Conservation (phyloP, 1,284 basidiomycete species). For the Cystobasidiaceae sp. region DNA sequence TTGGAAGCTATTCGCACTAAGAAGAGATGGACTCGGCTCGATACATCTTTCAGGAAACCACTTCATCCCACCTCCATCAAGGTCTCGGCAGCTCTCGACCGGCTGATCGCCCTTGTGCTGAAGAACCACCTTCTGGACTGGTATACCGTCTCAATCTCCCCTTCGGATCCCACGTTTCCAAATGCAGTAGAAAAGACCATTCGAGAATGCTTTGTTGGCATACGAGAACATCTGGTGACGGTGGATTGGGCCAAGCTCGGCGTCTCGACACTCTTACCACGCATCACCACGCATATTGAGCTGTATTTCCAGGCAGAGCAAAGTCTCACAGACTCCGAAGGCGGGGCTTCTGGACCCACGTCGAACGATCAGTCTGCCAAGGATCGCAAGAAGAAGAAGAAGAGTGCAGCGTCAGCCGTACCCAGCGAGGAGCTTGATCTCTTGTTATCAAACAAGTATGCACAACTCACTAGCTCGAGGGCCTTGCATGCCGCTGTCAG, state of each 20-base stretch:
- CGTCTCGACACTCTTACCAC: constrained; percentile 77
- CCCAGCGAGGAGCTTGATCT: constrained; percentile 82
- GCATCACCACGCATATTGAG: constrained; percentile 79
- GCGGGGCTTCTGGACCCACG: not conserved
- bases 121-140: constrained; percentile 75
- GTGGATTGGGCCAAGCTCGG: constrained; percentile 72
- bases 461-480: constrained; percentile 51
- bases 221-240: not conserved
- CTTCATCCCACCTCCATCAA: constrained; percentile 60
- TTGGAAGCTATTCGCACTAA: constrained; percentile 19
- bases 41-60: constrained; percentile 43
- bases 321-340: constrained; percentile 27
- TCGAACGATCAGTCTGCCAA: not conserved
- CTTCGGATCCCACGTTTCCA: constrained; percentile 72
- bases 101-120: constrained; percentile 67
- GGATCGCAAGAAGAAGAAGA: constrained; percentile 25
- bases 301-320: constrained; percentile 62
- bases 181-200: constrained; percentile 70
- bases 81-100: constrained; percentile 66
- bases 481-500: constrained; percentile 72
- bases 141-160: constrained; percentile 70
- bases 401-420: constrained; percentile 68
- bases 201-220: constrained; percentile 56
- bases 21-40: not conserved
- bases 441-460: constrained; percentile 71